Conservation (phyloP, 257 asterid species). For the Solanum dulcamara region DNA sequence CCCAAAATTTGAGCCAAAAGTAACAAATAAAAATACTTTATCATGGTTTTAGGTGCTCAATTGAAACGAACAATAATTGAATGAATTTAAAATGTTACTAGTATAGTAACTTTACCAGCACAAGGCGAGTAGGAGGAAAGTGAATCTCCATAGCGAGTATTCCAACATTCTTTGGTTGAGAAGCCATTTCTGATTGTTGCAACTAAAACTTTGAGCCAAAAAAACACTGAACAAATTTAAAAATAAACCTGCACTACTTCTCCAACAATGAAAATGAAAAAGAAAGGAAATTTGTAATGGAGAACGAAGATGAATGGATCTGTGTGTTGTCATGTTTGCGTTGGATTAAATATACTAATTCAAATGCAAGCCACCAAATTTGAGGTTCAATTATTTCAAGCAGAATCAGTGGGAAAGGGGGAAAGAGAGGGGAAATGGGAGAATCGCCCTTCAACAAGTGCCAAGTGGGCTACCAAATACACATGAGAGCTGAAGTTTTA, state of each 20-base stretch:
- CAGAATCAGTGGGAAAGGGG: background rate
- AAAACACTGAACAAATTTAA: background rate
- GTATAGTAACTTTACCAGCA: conserved; percentile 32
- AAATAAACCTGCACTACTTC: background rate
- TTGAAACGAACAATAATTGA: background rate
- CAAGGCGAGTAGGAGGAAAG: conserved; percentile 87
- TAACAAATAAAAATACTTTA: background rate
- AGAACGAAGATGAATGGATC: conserved; percentile 1
- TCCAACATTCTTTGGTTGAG: conserved; percentile 62
- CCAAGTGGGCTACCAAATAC: background rate
- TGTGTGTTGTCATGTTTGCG: background rate
- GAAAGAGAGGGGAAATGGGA: background rate
- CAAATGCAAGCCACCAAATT: background rate
- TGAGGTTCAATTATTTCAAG: background rate
- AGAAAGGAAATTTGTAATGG: background rate
- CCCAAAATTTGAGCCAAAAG: background rate
- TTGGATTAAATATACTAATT: conserved; percentile 6
- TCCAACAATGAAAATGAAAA: background rate
- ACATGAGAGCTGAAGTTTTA: too few species aligned
- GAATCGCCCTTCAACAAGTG: background rate
- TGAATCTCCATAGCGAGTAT: conserved; percentile 86
- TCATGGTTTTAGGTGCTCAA: background rate
- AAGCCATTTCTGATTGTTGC: conserved; percentile 22
- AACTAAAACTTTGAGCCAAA: conserved; percentile 6
- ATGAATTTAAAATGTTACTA: background rate